Evolutionary conservation across 2,329 filamentous ascomycete genomes (phyloP), one percentile per base, ranked within the genome.

Genomic region (Talaromyces marneffei): DNA sequence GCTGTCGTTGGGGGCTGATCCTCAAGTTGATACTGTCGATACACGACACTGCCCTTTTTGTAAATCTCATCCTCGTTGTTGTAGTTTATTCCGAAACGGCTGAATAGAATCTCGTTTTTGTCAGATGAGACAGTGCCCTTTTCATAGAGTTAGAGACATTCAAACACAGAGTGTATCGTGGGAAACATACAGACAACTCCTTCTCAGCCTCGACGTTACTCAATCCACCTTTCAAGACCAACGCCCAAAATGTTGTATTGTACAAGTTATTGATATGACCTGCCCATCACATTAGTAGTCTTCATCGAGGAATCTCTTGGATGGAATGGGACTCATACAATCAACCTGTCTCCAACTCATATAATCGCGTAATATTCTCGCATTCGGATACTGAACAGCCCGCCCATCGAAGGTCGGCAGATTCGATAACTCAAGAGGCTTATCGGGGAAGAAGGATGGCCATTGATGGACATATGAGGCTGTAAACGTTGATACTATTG

Each of bases 241-340:
- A 80, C 0, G 88, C 82, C 94, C 94, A 99, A 74, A 97, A 97
- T 0, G 91, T 91, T 0, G 94, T 99, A 73, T 99, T 99, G 76
- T 97, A 99, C 4, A 99, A 83, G 70, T 99, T 99, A 75, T 99
- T 99, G 69, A 99, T 96, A 73, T 99, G 94, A 66, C 90, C 90
- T 93, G 29, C n/a, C 18, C 20, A 20, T 7, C 33, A 12, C 4
- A 39, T 46, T 31, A 42, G 40, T 12, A 60, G 18, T 16, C 8
- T 6, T 1, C 35, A 31, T 44, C 27, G 4, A 46, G 9, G 18
- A 5, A 9, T 50, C 8, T 10, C 0, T 29, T 46, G 29, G 39
- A 18, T 12, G 25, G 27, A 54, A 25, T 29, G 14, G 4, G 3
- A n/a, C n/a, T n/a, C 87, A 74, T 73, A 94, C 94, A 97, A 74